Base-by-base conservation (phyloP, 495 filamentous ascomycete genomes). In the Penicillium dipodomyicola region DNA sequence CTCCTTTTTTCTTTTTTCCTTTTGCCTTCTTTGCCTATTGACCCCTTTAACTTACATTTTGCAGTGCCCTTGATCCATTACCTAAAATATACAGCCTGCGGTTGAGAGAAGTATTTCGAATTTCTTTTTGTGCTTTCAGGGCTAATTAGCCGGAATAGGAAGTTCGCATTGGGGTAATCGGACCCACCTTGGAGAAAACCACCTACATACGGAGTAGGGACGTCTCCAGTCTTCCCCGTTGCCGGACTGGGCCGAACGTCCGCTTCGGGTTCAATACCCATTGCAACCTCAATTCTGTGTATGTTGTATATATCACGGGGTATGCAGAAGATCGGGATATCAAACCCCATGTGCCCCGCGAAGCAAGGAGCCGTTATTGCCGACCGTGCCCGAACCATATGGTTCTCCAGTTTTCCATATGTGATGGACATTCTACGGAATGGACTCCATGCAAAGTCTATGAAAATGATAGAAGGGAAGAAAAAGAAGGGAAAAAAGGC, bases 351-450 rank as follows among this genome's bases (percentile, higher is more conserved):
- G 57, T 48, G 60, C 60, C 60, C 58, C 63, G 46, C 66, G 59
- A 62, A 29, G 60, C 32, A 67, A 68, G 66, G 66, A 54, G 57
- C 44, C 50, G 44, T 5, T 17, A 47, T 49, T 30, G 35, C 22
- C 50, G 19, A 46, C 29, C 47, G 58, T 56, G 53, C 37, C 44
- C 46, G 33, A 4, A 25, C 29, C 65, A 57, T 57, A 58, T 67
- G 65, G 65, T 52, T 67, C 49, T 46, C 54, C 65, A 59, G 65
- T 52, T 67, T 46, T 46, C 54, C 65, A 59, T 39, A 15, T 33
- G 39, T 43, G 40, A 23, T 27, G 29, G 23, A 40, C 10, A 11
- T 32, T 32, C 30, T 32, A 11, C 30, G 30, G 30, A 11, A 10
- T 32, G 30, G 2, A 32, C 10, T 32, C 9, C 9, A 11, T 32